Evolutionary conservation across 306 rosid species (phyloP).

Genomic region (Trifolium fragiferum): DNA sequence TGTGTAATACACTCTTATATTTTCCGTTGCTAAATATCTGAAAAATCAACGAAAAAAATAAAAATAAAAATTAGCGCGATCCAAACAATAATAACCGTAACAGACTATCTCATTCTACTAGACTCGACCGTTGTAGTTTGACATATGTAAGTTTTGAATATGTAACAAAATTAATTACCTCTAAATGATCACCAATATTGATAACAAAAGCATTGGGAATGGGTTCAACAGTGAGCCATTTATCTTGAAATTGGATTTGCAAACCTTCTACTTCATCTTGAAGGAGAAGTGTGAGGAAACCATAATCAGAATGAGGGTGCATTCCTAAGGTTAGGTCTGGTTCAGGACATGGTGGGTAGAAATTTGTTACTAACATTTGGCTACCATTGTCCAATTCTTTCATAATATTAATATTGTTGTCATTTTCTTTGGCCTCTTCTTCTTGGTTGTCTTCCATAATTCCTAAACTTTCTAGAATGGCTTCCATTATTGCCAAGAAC

Average conservation of each 20-base stretch:
- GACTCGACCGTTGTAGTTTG: too few relatives aligned
- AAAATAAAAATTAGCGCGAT: neutral
- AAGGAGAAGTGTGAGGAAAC: slow-evolving; percentile 87
- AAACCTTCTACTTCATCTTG: slow-evolving; percentile 87
- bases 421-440: slow-evolving; percentile 39
- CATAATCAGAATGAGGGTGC: slow-evolving; percentile 96
- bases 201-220: slow-evolving; percentile 75
- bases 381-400: slow-evolving; percentile 74
- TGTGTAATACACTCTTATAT: slow-evolving; percentile 86
- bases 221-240: slow-evolving; percentile 85
- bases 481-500: slow-evolving; percentile 64
- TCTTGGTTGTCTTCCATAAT: slow-evolving; percentile 45
- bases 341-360: slow-evolving; percentile 88
- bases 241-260: slow-evolving; percentile 65
- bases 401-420: slow-evolving; percentile 29
- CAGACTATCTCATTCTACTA: too few relatives aligned
- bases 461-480: slow-evolving; percentile 75
- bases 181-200: slow-evolving; percentile 93
- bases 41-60: neutral
- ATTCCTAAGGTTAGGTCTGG: slow-evolving; percentile 89
- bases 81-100: neutral
- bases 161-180: slow-evolving; percentile 51
- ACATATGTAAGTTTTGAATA: neutral
- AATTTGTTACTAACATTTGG: slow-evolving; percentile 84
- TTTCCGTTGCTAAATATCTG: slow-evolving; percentile 90